Evolutionary conservation across 2,329 filamentous ascomycete species (phyloP), one percentile per base, ranked within the genome.

Genomic region (Ophiosphaerella narmari): DNA sequence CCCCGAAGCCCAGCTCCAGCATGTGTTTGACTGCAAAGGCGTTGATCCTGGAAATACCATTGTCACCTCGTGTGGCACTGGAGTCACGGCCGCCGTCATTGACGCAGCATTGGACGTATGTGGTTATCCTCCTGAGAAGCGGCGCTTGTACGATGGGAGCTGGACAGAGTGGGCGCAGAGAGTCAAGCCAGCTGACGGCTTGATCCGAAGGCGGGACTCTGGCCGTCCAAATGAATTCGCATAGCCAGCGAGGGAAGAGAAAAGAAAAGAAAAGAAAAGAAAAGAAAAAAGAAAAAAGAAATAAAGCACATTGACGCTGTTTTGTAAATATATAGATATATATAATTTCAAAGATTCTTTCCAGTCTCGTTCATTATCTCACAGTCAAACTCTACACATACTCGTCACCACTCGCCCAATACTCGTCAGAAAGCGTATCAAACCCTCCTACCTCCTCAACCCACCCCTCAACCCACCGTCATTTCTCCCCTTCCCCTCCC

Each of bases 71-170:
- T 99, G 94, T 65, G 94, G 94, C 11, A 97, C 92, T 6, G 94
- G 94, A 31, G 93, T 99, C 43, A 97, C 92, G 9, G 94, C 94
- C 7, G 90, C 90, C 14, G 84, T 97, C 37, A 85, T 99, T 36
- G 94, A 99, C 69, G 88, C 91, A 33, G 94, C 91, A 2, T 76
- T 99, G 46, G 85, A 84, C 26, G 86, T 91, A 72, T 90, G 92
- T 18, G 87, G 86, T 1, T 92, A 86, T 67, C 89, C 88, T 2
- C 78, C 83, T 4, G 82, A 86, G 53, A 83, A 83, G 46, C 84
- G 90, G 60, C 86, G 83, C 68, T 80, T 99, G 18, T 99, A 99
- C 67, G 94, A 99, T 72, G 94, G 94, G 40, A 96, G 92, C 74
- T 99, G 94, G 94, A 97, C 94, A 83, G 96, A 80, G 86, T 89